Conservation (phyloP, 805 yeast genomes). For the Ogataea kodamae region DNA sequence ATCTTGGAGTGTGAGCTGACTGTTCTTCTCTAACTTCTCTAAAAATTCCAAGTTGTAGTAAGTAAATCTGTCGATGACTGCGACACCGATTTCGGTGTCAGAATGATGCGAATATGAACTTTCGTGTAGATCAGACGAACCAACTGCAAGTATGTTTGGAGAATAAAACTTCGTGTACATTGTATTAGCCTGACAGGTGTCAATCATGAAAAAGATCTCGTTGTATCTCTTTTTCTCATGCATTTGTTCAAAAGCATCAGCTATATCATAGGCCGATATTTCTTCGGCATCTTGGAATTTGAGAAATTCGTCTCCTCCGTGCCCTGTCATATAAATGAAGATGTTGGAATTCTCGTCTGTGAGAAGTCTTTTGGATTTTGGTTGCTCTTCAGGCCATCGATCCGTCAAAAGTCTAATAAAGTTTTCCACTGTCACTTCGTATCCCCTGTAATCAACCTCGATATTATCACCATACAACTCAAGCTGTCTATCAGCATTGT, state of each 20-base stretch:
- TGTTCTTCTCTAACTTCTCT: conserved; percentile 72
- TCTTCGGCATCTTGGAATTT: conserved; percentile 99
- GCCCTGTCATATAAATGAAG: conserved; percentile 94
- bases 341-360: conserved; percentile 95
- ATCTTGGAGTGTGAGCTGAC: conserved; percentile 73
- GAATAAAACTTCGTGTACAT: conserved; percentile 92
- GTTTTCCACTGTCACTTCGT: conserved; percentile 96
- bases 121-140: conserved; percentile 83
- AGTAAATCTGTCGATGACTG: conserved; percentile 95
- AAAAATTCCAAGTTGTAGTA: conserved; percentile 85
- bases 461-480: conserved; percentile 93
- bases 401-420: conserved; percentile 90
- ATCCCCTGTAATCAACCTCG: conserved; percentile 96
- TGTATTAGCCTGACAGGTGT: conserved; percentile 98
- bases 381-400: conserved; percentile 93
- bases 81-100: conserved; percentile 94
- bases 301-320: conserved; percentile 96
- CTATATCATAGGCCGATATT: conserved; percentile 90
- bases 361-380: conserved; percentile 81
- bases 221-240: conserved; percentile 91
- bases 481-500: conserved; percentile 85
- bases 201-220: conserved; percentile 95
- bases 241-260: conserved; percentile 97
- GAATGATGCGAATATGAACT: conserved; percentile 94
- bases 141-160: conserved; percentile 89